phyloP scores from a whole-genome alignment of 2,329 filamentous ascomycete species.

The Blastomyces gilchristii region DNA sequence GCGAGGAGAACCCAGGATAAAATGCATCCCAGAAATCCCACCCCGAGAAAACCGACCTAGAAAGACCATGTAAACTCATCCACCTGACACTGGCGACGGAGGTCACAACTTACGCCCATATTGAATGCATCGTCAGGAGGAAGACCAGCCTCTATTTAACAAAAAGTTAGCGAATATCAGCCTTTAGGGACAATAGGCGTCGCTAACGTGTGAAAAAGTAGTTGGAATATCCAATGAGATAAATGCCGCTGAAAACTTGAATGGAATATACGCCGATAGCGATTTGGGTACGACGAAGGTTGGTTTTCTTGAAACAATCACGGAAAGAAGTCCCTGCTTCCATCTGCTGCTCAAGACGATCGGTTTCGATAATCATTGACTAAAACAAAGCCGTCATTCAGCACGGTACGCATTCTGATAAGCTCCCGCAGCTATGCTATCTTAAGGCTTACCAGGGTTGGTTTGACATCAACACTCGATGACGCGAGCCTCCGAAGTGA shows the following conservation, averaged over 20 bases:
- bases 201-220: conserved; percentile 18
- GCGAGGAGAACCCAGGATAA: conserved; percentile 28
- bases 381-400: neutral
- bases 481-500: conserved; percentile 18
- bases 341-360: conserved; percentile 30
- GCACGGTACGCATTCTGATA: neutral
- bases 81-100: neutral
- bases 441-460: conserved; percentile 11
- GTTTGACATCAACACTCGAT: conserved; percentile 16
- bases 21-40: conserved; percentile 32
- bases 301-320: conserved; percentile 36
- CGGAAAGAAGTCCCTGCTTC: conserved; percentile 27
- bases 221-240: conserved; percentile 32
- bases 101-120: conserved; percentile 23
- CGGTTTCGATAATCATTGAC: conserved; percentile 18
- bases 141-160: conserved; percentile 19
- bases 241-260: conserved; percentile 36
- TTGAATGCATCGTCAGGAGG: conserved; percentile 28
- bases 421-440: neutral
- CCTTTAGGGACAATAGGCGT: neutral
- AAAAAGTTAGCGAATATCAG: neutral
- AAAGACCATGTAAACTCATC: neutral
- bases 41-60: conserved; percentile 28
- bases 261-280: conserved; percentile 36
- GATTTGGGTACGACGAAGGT: conserved; percentile 36